Base-by-base conservation (phyloP, 768 basidiomycete species). In the Tricholoma hemisulphureum region DNA sequence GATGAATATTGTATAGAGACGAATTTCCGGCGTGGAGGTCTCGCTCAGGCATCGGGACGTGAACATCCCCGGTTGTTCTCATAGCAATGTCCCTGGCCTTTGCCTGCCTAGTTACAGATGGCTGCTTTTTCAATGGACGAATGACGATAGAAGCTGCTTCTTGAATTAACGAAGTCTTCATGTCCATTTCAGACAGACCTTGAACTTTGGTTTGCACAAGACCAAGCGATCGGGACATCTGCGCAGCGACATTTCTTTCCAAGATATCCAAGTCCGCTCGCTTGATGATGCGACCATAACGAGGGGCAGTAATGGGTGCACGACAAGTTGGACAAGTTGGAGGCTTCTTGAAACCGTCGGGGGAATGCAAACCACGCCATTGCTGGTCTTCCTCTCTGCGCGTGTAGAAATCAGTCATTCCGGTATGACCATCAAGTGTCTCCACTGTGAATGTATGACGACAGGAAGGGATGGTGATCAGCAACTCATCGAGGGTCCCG, bases 361-460 rank as follows among this genome's bases (percentile, higher is more conserved):
- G 84, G 7, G 77, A 69, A 39, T 67, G 64, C 23, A 84, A 67
- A 5, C 76, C 75, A 11, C 65, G n/a, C 80, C 81, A 87, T 32
- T 52, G 67, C 6, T 75, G 79, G 10, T 75, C 63, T 2, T 6
- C 13, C 1, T 63, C 52, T 3, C 76, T 69, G 51, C 67, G 64
- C 1, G 56, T 60, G 65, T 90, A 90, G 63, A 79, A 86, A 3
- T 80, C 76, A 0, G 51, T 46, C 69, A 90, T 74, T 13, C 71
- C 64, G 60, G 81, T 83, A 41, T 77, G 72, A 0, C 86, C 88
- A 61, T 91, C 88, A 18, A 91, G 74, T 0, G 86, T 86, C 66
- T 87, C 87, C 14, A 88, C 80, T 0, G 89, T 89, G 67, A 91
- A 89, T 2, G 80, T 69, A 66, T 91, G 89, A 0, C 78, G 61